A percentile compares a stretch with the other conserved stretches of the same genome.
These are phyloP conservation scores for Globisporangium mamillatum DNA, from an alignment of 352 stramenopile species.

Conservation along the genomic window DNA sequence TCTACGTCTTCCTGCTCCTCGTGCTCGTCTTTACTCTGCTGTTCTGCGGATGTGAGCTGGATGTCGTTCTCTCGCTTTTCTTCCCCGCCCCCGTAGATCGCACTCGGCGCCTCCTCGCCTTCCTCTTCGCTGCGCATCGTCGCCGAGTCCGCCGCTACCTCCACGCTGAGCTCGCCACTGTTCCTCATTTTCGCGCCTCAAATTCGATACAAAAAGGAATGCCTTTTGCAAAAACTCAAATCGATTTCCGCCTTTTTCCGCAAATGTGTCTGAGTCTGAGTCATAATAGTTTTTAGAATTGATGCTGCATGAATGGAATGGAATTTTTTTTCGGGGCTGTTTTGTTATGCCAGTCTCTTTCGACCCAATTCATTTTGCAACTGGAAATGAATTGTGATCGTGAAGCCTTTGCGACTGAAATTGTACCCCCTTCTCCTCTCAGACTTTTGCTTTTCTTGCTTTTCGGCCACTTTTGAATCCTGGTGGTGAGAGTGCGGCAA, in stretches of 20 bases:
- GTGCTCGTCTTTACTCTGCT: background rate
- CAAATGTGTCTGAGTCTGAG: too few relatives aligned
- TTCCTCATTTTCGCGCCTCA: too few relatives aligned
- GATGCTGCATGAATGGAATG: too few relatives aligned
- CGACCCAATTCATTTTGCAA: background rate
- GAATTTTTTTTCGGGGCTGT: too few relatives aligned
- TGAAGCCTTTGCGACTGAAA: background rate
- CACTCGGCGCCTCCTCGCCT: background rate
- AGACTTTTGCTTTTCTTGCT: background rate
- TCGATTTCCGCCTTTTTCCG: too few relatives aligned
- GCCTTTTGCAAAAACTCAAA: too few relatives aligned
- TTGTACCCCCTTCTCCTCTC: background rate
- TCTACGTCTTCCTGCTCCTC: background rate
- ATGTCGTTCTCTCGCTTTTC: background rate
- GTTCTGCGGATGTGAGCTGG: background rate
- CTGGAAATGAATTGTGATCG: background rate
- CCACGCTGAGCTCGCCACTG: too few relatives aligned
- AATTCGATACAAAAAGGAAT: too few relatives aligned
- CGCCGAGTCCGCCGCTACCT: too few relatives aligned
- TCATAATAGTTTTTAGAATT: too few relatives aligned
- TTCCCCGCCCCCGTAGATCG: background rate
- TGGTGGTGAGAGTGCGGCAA: background rate
- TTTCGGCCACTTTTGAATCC: background rate
- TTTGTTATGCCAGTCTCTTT: too few relatives aligned
- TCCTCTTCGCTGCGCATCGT: too few relatives aligned